Evolutionary conservation across 148 eudicot genomes (phyloP).

Genomic region (Nyssa sinensis): DNA sequence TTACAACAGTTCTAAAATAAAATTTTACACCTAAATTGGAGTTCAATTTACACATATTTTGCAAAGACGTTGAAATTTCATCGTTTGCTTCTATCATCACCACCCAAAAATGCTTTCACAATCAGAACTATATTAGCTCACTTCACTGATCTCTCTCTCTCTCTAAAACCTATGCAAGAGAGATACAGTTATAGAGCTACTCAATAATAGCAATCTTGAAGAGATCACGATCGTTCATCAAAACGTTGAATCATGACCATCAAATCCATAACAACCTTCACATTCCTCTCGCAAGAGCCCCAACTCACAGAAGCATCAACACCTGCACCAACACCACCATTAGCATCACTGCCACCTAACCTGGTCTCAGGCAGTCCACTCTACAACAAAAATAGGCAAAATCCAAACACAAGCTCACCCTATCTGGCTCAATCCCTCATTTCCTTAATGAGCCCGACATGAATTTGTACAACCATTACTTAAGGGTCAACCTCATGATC

Average conservation of each 20-base stretch:
- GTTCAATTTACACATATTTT: too few species aligned
- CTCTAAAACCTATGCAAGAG: neutral
- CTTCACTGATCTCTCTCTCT: neutral
- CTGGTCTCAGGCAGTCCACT: slow-evolving; percentile 72
- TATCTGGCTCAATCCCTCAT: slow-evolving; percentile 18
- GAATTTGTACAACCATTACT: neutral
- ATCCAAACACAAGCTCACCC: slow-evolving; percentile 27
- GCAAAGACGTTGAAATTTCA: too few species aligned
- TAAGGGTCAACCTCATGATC: neutral
- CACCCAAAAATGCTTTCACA: neutral
- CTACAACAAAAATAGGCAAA: slow-evolving; percentile 66
- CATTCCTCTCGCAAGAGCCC: slow-evolving; percentile 64
- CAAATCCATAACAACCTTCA: slow-evolving; percentile 61
- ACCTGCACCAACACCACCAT: neutral
- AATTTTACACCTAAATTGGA: too few species aligned
- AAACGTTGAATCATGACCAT: slow-evolving; percentile 35
- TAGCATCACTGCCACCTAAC: slow-evolving; percentile 56
- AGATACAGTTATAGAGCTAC: too few species aligned
- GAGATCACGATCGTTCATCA: slow-evolving; percentile 40
- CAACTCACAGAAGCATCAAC: slow-evolving; percentile 47
- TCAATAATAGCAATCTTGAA: slow-evolving; percentile 38
- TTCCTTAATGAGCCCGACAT: slow-evolving; percentile 77
- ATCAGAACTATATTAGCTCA: slow-evolving; percentile 20
- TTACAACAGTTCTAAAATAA: too few species aligned
- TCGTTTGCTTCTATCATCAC: too few species aligned